Percentiles rank a stretch among this genome's conserved stretches.
Evolutionary conservation across 2,329 filamentous ascomycete genomes (phyloP).

Genomic region (Podosphaera leucotricha): DNA sequence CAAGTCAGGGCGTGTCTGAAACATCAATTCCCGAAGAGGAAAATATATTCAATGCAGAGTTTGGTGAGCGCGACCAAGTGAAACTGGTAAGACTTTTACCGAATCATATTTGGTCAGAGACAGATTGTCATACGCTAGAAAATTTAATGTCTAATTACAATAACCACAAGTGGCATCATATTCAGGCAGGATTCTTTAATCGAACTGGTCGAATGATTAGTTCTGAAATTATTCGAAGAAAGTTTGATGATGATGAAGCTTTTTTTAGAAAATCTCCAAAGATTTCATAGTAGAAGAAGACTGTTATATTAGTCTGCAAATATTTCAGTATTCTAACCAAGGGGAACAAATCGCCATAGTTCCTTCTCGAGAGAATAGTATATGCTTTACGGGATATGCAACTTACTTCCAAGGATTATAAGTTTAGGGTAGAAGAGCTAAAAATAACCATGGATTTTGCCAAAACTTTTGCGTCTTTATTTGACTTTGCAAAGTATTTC

Average conservation of each 20-base stretch:
- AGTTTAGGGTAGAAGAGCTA: too few relatives aligned
- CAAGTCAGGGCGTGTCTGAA: too few relatives aligned
- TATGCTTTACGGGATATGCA: too few relatives aligned
- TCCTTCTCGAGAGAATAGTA: too few relatives aligned
- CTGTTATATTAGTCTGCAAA: too few relatives aligned
- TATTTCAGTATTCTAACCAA: too few relatives aligned
- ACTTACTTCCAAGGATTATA: too few relatives aligned
- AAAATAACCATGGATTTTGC: too few relatives aligned
- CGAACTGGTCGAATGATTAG: constrained; percentile 14
- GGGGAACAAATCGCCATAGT: too few relatives aligned
- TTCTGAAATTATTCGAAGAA: constrained; percentile 10
- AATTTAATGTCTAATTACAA: constrained; percentile 9
- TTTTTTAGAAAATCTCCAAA: not conserved
- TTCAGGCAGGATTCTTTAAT: constrained; percentile 15
- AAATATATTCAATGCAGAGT: not conserved
- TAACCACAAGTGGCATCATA: constrained; percentile 13
- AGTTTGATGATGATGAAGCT: constrained; percentile 12
- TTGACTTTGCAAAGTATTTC: too few relatives aligned
- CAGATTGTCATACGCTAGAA: constrained; percentile 14
- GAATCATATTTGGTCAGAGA: constrained; percentile 9
- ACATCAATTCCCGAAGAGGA: not conserved
- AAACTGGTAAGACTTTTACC: constrained; percentile 4
- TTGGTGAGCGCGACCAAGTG: not conserved
- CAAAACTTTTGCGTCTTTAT: too few relatives aligned
- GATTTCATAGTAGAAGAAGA: not conserved